Evolutionary conservation across 495 filamentous ascomycete genomes (phyloP).

Genomic region (Penicillium fimorum): DNA sequence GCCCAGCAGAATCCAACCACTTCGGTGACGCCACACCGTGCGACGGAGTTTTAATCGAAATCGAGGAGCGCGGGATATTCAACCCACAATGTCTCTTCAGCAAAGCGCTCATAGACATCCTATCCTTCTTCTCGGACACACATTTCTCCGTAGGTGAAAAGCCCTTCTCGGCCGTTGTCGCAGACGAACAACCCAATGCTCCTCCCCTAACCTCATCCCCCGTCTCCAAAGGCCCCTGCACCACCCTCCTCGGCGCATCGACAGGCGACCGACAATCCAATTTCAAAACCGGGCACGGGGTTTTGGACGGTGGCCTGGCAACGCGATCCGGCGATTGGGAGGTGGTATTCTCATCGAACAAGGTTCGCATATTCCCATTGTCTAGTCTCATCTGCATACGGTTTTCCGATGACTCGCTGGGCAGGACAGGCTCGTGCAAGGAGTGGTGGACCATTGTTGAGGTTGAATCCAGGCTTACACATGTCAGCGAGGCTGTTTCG

Average conservation of each 20-base stretch:
- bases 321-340: slow-evolving; percentile 4
- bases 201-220: neutral
- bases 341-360: slow-evolving; percentile 18
- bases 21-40: slow-evolving; percentile 6
- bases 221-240: slow-evolving; percentile 18
- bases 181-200: neutral
- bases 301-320: slow-evolving; percentile 10
- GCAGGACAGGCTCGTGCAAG: slow-evolving; percentile 11
- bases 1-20: slow-evolving; percentile 15
- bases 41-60: slow-evolving; percentile 14
- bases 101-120: slow-evolving; percentile 19
- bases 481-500: slow-evolving; percentile 12
- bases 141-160: neutral
- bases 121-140: neutral
- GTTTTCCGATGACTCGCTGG: slow-evolving; percentile 17
- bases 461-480: slow-evolving; percentile 17
- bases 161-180: neutral
- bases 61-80: slow-evolving; percentile 16
- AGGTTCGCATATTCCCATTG: slow-evolving; percentile 12
- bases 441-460: slow-evolving; percentile 20
- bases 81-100: slow-evolving; percentile 14
- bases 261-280: slow-evolving; percentile 18
- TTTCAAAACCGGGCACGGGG: slow-evolving; percentile 23
- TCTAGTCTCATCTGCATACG: slow-evolving; percentile 10
- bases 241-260: slow-evolving; percentile 12